These are phyloP conservation scores for Suillus paluster DNA, from an alignment of 768 basidiomycete genomes.

Conservation along the genomic window DNA sequence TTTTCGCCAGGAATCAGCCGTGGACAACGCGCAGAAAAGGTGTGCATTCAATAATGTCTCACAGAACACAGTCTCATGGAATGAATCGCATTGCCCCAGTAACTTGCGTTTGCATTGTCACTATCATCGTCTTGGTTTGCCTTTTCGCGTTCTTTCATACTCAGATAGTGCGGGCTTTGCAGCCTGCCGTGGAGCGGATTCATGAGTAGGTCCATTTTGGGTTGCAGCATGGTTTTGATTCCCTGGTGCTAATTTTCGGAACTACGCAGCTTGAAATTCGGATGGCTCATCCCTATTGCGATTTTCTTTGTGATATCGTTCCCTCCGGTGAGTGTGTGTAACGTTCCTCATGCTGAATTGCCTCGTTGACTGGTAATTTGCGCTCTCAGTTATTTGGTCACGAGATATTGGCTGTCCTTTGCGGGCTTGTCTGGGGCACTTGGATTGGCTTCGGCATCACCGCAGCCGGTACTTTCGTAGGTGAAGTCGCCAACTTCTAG, in stretches of 20 bases:
- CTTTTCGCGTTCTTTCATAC: conserved; percentile 62
- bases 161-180: conserved; percentile 49
- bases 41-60: not conserved
- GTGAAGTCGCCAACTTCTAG: conserved; percentile 86
- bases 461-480: conserved; percentile 73
- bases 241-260: not conserved
- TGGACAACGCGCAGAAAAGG: not conserved
- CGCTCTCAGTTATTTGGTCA: conserved; percentile 75
- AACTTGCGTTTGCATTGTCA: conserved; percentile 50
- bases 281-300: conserved; percentile 74
- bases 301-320: conserved; percentile 80
- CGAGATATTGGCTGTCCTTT: conserved; percentile 81
- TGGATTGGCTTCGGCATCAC: conserved; percentile 84
- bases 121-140: conserved; percentile 52
- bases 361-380: not conserved
- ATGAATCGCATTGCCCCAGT: conserved; percentile 10
- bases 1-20: not conserved
- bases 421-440: conserved; percentile 84
- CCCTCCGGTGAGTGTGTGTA: conserved; percentile 56
- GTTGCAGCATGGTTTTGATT: conserved; percentile 4
- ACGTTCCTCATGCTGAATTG: conserved; percentile 19
- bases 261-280: conserved; percentile 47
- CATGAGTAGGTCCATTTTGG: conserved; percentile 24
- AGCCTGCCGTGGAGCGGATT: conserved; percentile 45
- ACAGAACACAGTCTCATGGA: not conserved